Evolutionary conservation across 169 alveolate genomes (phyloP).

Genomic region (Eimeria acervulina): DNA sequence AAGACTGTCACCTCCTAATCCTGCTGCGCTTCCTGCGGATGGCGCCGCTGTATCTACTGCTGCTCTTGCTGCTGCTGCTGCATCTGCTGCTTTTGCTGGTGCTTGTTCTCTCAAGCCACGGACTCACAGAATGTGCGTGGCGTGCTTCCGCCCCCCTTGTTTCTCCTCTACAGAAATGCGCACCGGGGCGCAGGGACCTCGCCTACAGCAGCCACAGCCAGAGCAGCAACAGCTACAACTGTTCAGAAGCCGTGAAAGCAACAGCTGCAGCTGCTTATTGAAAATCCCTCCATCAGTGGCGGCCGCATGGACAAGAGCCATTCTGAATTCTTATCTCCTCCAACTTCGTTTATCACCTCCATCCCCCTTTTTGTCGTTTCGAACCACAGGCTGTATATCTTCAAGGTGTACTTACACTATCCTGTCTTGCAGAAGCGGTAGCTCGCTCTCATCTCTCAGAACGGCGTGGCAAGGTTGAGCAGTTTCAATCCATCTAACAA

Average conservation of each 20-base stretch:
- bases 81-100: neutral
- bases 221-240: too few species aligned
- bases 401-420: slow-evolving; percentile 2
- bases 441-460: slow-evolving; percentile 30
- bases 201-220: slow-evolving; percentile 22
- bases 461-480: slow-evolving; percentile 63
- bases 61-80: neutral
- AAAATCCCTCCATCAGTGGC: too few species aligned
- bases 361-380: too few species aligned
- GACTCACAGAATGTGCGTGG: slow-evolving; percentile 62
- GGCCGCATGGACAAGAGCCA: too few species aligned
- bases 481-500: slow-evolving; percentile 12
- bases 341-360: too few species aligned
- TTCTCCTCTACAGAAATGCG: slow-evolving; percentile 68
- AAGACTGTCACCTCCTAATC: neutral
- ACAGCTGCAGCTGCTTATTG: too few species aligned
- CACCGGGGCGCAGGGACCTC: slow-evolving; percentile 70
- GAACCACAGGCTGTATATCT: neutral
- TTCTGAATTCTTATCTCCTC: too few species aligned
- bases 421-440: slow-evolving; percentile 35
- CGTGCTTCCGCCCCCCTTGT: slow-evolving; percentile 78
- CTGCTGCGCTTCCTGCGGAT: neutral
- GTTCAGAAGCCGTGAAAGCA: too few species aligned
- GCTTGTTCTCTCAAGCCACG: neutral
- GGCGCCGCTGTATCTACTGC: neutral